These are phyloP conservation scores for Emiliania huxleyi DNA, from an alignment of 78 protist genomes.

Conservation along the genomic window DNA sequence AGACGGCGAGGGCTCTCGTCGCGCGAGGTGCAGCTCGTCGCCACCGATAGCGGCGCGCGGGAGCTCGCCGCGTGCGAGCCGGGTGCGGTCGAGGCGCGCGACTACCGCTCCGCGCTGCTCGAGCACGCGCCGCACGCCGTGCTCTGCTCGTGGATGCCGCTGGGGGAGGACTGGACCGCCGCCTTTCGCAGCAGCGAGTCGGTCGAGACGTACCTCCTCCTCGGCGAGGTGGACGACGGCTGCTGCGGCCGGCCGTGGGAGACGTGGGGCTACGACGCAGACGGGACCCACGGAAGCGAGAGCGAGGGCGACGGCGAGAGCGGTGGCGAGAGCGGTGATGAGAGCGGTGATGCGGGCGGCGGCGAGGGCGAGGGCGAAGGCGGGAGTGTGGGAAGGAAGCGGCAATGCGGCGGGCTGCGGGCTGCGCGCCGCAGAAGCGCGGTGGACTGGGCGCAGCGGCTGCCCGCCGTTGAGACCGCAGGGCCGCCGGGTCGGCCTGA, in stretches of 20 bases:
- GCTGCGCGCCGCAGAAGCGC: too few relatives aligned
- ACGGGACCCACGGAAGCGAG: not conserved
- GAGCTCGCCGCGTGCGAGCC: not conserved
- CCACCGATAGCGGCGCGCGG: not conserved
- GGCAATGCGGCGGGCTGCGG: too few relatives aligned
- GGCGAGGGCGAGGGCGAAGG: not conserved
- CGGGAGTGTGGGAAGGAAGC: too few relatives aligned
- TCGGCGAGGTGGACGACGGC: not conserved
- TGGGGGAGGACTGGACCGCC: constrained; percentile 8
- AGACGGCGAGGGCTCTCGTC: too few relatives aligned
- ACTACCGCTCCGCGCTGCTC: not conserved
- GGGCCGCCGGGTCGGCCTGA: not conserved
- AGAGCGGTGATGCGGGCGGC: not conserved
- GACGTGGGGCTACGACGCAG: not conserved
- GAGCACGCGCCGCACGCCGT: not conserved
- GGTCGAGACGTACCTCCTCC: not conserved
- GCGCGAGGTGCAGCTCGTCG: not conserved
- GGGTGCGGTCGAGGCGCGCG: not conserved
- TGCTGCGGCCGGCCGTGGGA: not conserved
- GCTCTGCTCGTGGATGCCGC: not conserved
- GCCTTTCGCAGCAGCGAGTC: not conserved
- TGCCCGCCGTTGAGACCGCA: not conserved
- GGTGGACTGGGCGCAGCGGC: not conserved
- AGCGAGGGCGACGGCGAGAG: not conserved
- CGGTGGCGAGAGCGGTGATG: not conserved